Percentiles rank a stretch among this genome's conserved stretches.
Evolutionary conservation across 768 basidiomycete species (phyloP).

Genomic region (Amanita subjunquillea): DNA sequence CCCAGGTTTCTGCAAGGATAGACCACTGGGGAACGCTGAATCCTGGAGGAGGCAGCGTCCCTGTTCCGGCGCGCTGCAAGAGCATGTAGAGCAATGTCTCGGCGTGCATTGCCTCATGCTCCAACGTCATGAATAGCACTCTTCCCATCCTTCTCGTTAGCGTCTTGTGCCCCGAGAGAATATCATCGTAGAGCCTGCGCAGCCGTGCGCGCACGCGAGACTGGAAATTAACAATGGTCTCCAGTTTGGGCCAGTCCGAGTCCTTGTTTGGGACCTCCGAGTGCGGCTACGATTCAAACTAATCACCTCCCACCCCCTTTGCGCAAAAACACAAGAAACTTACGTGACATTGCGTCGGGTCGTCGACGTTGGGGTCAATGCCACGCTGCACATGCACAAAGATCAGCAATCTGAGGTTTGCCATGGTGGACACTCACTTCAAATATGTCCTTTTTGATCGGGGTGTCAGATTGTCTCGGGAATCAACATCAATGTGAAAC

Average conservation of each 20-base stretch:
- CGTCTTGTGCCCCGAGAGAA: constrained; percentile 37
- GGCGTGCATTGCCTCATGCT: constrained; percentile 83
- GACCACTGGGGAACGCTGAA: constrained; percentile 70
- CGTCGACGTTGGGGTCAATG: constrained; percentile 91
- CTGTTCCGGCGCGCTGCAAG: constrained; percentile 66
- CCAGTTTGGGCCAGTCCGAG: constrained; percentile 80
- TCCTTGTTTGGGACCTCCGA: constrained; percentile 75
- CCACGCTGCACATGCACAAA: constrained; percentile 49
- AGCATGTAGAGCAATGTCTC: constrained; percentile 97
- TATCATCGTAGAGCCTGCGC: constrained; percentile 57
- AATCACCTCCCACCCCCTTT: not conserved
- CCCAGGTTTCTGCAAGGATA: constrained; percentile 37
- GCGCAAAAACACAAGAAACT: constrained; percentile 13
- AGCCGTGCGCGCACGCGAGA: constrained; percentile 70
- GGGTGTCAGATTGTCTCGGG: constrained; percentile 1
- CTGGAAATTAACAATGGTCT: constrained; percentile 66
- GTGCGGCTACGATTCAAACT: constrained; percentile 47
- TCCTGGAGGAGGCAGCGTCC: constrained; percentile 69
- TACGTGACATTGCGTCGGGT: constrained; percentile 81
- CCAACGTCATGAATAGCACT: constrained; percentile 83
- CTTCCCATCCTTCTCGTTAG: constrained; percentile 63
- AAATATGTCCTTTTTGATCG: constrained; percentile 48
- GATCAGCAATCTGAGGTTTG: not conserved
- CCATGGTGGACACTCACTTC: constrained; percentile 34
- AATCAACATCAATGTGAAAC: constrained; percentile 7